Evolutionary conservation across 805 yeast species (phyloP), one percentile per base, ranked within the genome.

Genomic region (Nakazawaea laoshanensis): DNA sequence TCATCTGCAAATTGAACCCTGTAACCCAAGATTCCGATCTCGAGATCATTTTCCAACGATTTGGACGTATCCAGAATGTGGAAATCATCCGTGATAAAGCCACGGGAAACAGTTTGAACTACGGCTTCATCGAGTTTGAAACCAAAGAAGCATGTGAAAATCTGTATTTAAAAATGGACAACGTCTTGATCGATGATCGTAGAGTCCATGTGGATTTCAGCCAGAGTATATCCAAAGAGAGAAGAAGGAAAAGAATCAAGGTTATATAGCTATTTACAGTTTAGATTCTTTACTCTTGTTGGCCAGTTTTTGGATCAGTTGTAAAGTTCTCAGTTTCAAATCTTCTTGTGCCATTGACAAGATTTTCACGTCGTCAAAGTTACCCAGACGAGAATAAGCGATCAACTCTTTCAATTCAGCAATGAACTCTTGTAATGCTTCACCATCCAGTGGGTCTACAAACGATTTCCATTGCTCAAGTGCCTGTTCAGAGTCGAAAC

Each of bases 181-280:
- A 67, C 11, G 78, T 72, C 3, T 45, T 77, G 28, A 74, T 78
- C 24, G 87, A 78, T 47, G 86, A 78, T 36, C 48, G 68, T 26
- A 58, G 80, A 35, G 67, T 79, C 15, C 73, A 73, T 38, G 81
- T 78, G 27, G 86, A 78, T 48, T 78, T 78, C 57, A 67, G 78
- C 38, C 87, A 78, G 47, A 66, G 76, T 48, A 63, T 66, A 7
- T 35, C 40, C 14, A 38, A 28, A 13, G 27, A 27, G 30, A 39
- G 19, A 23, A 23, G 13, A 14, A 7, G n/a, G 19, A 16, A 7
- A 21, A 19, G 20, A 10, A 7, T 7, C 19, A 25, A 12, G 15
- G 10, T 14, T 13, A 19, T 9, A 27, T 32, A 27, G 30, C 11
- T 23, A 20, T 17, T 15, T 17, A 23, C 21, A 17, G 8, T 18